These are phyloP conservation scores for Trichoderma gracile DNA, from an alignment of 2,329 filamentous ascomycete species.

Conservation along the genomic window DNA sequence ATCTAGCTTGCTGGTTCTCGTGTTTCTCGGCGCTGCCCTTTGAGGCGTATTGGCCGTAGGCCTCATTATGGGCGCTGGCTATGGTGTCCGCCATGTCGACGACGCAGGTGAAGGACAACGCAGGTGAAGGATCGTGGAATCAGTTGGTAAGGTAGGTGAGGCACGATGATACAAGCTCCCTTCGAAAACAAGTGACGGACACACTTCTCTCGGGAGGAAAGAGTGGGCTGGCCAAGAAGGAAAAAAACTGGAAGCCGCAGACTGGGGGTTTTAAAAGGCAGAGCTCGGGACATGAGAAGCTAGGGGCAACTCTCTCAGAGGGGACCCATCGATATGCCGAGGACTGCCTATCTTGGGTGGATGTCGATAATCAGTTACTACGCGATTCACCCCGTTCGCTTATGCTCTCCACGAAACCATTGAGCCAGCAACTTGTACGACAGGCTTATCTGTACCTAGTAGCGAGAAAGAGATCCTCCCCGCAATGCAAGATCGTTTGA, in stretches of 20 bases:
- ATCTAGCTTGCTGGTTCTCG: background rate
- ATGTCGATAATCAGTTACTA: slow-evolving; percentile 2
- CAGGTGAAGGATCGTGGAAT: background rate
- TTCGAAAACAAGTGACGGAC: background rate
- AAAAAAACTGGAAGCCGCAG: background rate
- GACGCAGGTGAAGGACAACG: no score
- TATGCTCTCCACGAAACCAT: slow-evolving; percentile 7
- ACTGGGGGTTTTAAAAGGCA: background rate
- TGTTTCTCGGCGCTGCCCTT: background rate
- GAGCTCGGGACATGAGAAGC: background rate
- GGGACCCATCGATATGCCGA: slow-evolving; percentile 21
- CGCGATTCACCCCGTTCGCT: background rate
- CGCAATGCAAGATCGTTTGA: slow-evolving; percentile 12
- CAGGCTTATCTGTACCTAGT: background rate
- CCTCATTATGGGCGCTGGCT: background rate
- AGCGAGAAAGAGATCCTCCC: background rate
- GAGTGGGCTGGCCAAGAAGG: background rate
- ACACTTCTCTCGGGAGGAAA: background rate
- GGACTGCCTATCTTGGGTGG: background rate
- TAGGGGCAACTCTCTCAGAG: slow-evolving; percentile 2
- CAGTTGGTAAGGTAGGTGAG: background rate
- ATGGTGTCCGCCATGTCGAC: background rate
- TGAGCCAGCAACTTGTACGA: background rate
- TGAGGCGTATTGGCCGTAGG: background rate
- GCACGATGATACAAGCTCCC: no score